Evolutionary conservation across 1,284 basidiomycete species (phyloP).

Genomic region (Cutaneotrichosporon sp.): DNA sequence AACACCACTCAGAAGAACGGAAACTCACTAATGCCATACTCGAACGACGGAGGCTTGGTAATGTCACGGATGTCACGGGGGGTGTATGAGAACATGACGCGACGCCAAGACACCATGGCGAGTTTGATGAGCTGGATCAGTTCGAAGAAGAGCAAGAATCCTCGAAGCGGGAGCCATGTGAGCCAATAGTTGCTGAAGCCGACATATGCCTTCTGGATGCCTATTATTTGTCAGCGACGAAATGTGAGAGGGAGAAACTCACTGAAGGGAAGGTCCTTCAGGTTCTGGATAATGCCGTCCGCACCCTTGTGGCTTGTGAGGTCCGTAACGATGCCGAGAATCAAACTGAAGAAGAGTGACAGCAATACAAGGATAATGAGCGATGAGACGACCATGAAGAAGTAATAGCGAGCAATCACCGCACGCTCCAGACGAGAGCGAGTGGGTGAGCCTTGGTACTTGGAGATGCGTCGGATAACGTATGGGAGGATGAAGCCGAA

Average conservation of each 20-base stretch:
- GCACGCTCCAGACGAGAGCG: conserved; percentile 78
- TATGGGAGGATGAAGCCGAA: conserved; percentile 84
- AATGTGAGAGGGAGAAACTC: conserved; percentile 1
- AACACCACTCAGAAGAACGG: too few species aligned
- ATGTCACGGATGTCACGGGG: conserved; percentile 93
- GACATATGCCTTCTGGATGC: conserved; percentile 73
- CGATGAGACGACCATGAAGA: conserved; percentile 72
- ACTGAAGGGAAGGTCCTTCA: conserved; percentile 50
- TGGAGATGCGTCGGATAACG: conserved; percentile 75
- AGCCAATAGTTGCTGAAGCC: conserved; percentile 76
- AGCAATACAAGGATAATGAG: conserved; percentile 87
- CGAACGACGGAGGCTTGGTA: conserved; percentile 90
- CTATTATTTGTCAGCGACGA: conserved; percentile 4
- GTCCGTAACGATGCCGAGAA: conserved; percentile 58
- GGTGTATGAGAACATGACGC: conserved; percentile 83
- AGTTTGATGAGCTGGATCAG: conserved; percentile 92
- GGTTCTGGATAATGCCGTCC: conserved; percentile 51
- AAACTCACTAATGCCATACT: conserved; percentile 55
- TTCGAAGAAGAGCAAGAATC: conserved; percentile 90
- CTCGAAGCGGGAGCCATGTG: conserved; percentile 89
- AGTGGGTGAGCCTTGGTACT: conserved; percentile 63
- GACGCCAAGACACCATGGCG: conserved; percentile 77
- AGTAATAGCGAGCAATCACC: conserved; percentile 82
- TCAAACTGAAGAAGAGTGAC: conserved; percentile 73
- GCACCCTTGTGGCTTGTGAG: neutral